Evolutionary conservation across 169 alveolate genomes (phyloP), one percentile per base, ranked within the genome.

Genomic region (Plasmodium knowlesi): DNA sequence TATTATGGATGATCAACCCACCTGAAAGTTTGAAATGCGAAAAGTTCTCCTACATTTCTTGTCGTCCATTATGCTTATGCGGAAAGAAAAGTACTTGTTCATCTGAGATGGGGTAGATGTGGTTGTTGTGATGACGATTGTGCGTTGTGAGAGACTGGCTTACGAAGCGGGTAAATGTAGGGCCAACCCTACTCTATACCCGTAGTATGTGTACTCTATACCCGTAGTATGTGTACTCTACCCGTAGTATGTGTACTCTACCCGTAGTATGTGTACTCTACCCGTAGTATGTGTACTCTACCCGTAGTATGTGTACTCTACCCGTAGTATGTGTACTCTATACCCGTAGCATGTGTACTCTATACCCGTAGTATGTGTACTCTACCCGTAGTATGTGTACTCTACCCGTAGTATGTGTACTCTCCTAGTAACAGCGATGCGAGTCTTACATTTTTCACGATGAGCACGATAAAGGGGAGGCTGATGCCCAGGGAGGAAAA

Each of bases 11-110:
- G 22, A 30, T 39, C 25, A 10, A 39, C 81, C 32, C 73, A 96
- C 97, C 97, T 99, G 99, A 81, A 98, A 99, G 96, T 99, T 99
- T 22, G 99, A 98, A 16, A 99, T 99, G 92, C 99, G 96, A 96
- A 99, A 99, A 71, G 99, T 97, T 84, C 99, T 96, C 53, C 99
- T 98, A 30, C 98, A 98, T 84, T 97, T 98, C 97, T 98, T 98
- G 95, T 99, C 99, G 94, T 99, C 99, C 92, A 99, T 95, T 39
- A 99, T 98, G 95, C 98, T 98, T 50, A 99, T 99, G 96, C 98
- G 99, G 83, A 99, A 99, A 25, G 99, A 98, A 97, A 98, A 99
- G 92, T 98, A 98, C 97, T 98, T 98, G 94, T 98, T 98, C 95
- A 98, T 92, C 98, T 97, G 97, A 30, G 14, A 16, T 16, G 61